A percentile compares a stretch with the other conserved stretches of the same genome.
Evolutionary conservation across 192 early-diverging fungal species (phyloP).

Genomic region (Oehlia diaphana): DNA sequence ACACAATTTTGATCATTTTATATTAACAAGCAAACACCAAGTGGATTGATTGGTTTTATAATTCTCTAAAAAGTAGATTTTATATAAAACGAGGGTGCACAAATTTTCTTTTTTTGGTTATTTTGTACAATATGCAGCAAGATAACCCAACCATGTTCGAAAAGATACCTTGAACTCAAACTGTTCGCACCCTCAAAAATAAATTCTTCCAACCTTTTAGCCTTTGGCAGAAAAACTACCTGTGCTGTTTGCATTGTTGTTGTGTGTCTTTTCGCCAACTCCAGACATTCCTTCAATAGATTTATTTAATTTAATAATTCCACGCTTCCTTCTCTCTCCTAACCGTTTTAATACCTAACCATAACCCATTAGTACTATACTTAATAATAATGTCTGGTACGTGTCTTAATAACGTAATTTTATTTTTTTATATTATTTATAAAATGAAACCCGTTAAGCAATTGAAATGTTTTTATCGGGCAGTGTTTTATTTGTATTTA

Average conservation of each 20-base stretch:
- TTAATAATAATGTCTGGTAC: slow-evolving; percentile 27
- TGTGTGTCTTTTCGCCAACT: slow-evolving; percentile 31
- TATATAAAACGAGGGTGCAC: slow-evolving; percentile 3
- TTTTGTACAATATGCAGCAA: slow-evolving; percentile 14
- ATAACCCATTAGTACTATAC: background rate
- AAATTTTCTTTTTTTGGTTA: slow-evolving; percentile 21
- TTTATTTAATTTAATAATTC: slow-evolving; percentile 1
- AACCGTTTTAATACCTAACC: slow-evolving; percentile 1
- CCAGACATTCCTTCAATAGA: slow-evolving; percentile 23
- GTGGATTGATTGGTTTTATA: slow-evolving; percentile 10
- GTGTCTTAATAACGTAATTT: slow-evolving; percentile 4
- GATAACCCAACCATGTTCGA: slow-evolving; percentile 16
- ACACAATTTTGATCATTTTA: background rate
- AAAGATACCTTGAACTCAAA: background rate
- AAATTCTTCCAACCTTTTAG: slow-evolving; percentile 20
- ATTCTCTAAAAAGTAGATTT: background rate
- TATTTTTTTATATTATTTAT: background rate
- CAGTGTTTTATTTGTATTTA: background rate
- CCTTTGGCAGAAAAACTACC: slow-evolving; percentile 21
- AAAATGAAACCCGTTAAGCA: background rate
- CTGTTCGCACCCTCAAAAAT: slow-evolving; percentile 10
- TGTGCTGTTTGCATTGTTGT: slow-evolving; percentile 12
- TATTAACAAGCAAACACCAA: background rate
- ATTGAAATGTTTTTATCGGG: background rate
- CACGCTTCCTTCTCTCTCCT: slow-evolving; percentile 13